Percentiles rank a stretch among this genome's conserved stretches.
These are phyloP conservation scores for Sporisorium sorghi DNA, from an alignment of 1,284 basidiomycete species.

Conservation along the genomic window DNA sequence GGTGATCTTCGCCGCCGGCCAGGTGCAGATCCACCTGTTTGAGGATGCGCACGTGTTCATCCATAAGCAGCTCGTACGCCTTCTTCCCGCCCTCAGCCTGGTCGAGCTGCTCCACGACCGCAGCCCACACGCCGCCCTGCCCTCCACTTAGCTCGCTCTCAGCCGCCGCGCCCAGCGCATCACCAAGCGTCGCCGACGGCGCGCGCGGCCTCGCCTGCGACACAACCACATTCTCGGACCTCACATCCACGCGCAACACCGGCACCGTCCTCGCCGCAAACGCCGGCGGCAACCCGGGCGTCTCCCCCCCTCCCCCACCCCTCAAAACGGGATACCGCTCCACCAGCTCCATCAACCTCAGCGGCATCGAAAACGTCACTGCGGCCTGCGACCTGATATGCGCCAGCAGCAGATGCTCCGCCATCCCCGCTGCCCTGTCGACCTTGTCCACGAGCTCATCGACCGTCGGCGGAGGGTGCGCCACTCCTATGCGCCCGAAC, in stretches of 20 bases:
- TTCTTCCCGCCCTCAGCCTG: slow-evolving; percentile 1
- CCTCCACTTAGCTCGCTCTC: slow-evolving; percentile 26
- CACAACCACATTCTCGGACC: slow-evolving; percentile 48
- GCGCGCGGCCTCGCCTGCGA: slow-evolving; percentile 34
- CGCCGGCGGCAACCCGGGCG: slow-evolving; percentile 31
- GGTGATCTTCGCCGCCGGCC: too few species aligned
- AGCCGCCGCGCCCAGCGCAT: slow-evolving; percentile 46
- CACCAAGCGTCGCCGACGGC: slow-evolving; percentile 37
- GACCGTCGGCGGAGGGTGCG: slow-evolving; percentile 49
- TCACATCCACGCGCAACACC: slow-evolving; percentile 48
- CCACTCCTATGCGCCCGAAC: slow-evolving; percentile 50
- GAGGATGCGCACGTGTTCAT: slow-evolving; percentile 56
- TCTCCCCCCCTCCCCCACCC: neutral
- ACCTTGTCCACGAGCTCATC: slow-evolving; percentile 26
- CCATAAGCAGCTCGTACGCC: slow-evolving; percentile 32
- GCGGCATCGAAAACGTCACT: slow-evolving; percentile 53
- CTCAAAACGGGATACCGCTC: slow-evolving; percentile 40
- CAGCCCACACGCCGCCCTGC: slow-evolving; percentile 41
- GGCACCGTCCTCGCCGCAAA: slow-evolving; percentile 24
- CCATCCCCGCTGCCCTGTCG: slow-evolving; percentile 20
- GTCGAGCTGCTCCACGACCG: slow-evolving; percentile 26
- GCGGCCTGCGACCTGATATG: slow-evolving; percentile 53
- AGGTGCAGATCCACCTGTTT: slow-evolving; percentile 33
- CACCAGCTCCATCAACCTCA: slow-evolving; percentile 54
- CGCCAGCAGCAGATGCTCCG: slow-evolving; percentile 59